Conservation (phyloP, 768 basidiomycete genomes). For the Russula sp. region DNA sequence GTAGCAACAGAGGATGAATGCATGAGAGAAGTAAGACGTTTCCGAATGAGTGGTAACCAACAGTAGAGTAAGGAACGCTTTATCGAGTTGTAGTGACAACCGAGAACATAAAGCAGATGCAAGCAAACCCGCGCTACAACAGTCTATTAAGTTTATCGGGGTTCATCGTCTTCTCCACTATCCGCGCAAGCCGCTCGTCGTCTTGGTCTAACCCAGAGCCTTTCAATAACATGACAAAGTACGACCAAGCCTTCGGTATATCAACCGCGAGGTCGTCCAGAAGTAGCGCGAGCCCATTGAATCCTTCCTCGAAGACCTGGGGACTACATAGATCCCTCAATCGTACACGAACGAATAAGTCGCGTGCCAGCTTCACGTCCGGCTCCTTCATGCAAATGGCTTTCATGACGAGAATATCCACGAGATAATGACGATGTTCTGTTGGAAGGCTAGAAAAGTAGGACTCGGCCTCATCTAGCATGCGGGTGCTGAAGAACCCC, state of each 20-base stretch:
- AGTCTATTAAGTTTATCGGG: conserved; percentile 47
- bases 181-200: conserved; percentile 48
- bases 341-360: conserved; percentile 61
- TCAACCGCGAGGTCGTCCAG: conserved; percentile 89
- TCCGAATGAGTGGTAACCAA: not conserved
- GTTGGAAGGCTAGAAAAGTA: conserved; percentile 75
- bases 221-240: conserved; percentile 70
- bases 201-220: conserved; percentile 55
- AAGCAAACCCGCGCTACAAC: conserved; percentile 14
- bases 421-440: conserved; percentile 55
- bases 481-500: conserved; percentile 82
- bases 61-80: conserved; percentile 9
- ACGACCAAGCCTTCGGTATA: conserved; percentile 76
- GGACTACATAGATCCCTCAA: conserved; percentile 54
- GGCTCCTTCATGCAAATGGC: conserved; percentile 80
- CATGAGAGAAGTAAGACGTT: too few species aligned
- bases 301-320: conserved; percentile 68
- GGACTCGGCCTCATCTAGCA: conserved; percentile 79
- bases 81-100: conserved; percentile 10
- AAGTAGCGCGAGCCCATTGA: conserved; percentile 59
- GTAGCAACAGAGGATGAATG: too few species aligned
- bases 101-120: not conserved
- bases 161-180: conserved; percentile 58
- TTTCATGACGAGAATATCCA: conserved; percentile 66
- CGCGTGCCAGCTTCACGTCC: conserved; percentile 70